A percentile compares a stretch with the other conserved stretches of the same genome.
phyloP scores from a whole-genome alignment of 169 alveolate species.

The Eimeria falciformis region DNA sequence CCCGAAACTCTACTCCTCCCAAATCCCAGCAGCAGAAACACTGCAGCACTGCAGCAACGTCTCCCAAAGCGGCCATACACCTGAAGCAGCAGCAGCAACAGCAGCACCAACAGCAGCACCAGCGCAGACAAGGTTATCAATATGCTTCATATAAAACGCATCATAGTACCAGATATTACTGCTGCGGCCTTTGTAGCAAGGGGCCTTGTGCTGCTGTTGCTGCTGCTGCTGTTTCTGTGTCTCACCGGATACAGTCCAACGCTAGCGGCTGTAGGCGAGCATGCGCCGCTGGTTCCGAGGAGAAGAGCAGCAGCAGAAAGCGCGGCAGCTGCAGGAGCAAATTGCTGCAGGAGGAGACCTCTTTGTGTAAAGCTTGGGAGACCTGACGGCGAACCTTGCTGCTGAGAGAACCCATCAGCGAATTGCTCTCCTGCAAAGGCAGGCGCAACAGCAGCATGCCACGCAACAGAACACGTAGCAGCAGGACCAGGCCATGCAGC shows the following conservation, averaged over 20 bases:
- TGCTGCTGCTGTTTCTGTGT: slow-evolving; percentile 35
- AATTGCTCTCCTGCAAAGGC: slow-evolving; percentile 33
- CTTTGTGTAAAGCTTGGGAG: slow-evolving; percentile 12
- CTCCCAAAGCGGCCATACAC: slow-evolving; percentile 40
- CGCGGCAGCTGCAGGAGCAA: slow-evolving; percentile 30
- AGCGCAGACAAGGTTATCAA: not conserved
- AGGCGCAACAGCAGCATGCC: slow-evolving; percentile 16
- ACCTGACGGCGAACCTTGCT: slow-evolving; percentile 37
- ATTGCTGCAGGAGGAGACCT: slow-evolving; percentile 4
- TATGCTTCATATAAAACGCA: no score
- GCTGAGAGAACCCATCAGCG: not conserved
- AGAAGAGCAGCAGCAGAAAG: slow-evolving; percentile 30
- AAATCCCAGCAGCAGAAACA: slow-evolving; percentile 52
- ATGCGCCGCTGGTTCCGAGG: slow-evolving; percentile 15
- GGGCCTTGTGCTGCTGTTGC: slow-evolving; percentile 37
- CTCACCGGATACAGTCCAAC: slow-evolving; percentile 24
- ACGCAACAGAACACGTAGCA: not conserved
- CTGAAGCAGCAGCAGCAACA: slow-evolving; percentile 10
- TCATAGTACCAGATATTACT: no score
- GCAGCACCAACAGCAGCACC: not conserved
- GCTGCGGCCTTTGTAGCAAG: no score
- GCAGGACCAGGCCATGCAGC: slow-evolving; percentile 1
- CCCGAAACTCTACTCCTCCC: slow-evolving; percentile 24
- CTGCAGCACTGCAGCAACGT: slow-evolving; percentile 48
- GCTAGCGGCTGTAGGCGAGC: slow-evolving; percentile 39